A percentile compares a stretch with the other conserved stretches of the same genome.
These are phyloP conservation scores for Anthracocystis setariae DNA, from an alignment of 1,284 basidiomycete genomes.

Conservation along the genomic window DNA sequence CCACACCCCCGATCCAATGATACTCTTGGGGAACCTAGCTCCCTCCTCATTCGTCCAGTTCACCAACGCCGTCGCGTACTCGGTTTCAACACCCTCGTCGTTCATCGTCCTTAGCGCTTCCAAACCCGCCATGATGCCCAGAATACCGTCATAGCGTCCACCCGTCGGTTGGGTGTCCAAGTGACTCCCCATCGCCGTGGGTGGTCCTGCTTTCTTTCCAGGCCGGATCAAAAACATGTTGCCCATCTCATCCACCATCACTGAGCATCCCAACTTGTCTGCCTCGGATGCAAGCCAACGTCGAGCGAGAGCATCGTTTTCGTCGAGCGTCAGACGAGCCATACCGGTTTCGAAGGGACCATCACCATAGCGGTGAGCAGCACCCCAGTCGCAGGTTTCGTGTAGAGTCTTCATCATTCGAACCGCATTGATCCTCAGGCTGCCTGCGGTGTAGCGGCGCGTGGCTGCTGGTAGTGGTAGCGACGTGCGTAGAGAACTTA, in stretches of 20 bases:
- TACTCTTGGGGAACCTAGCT: constrained; percentile 41
- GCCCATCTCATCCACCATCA: constrained; percentile 60
- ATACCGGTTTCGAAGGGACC: constrained; percentile 32
- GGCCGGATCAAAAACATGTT: constrained; percentile 64
- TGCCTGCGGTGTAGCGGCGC: constrained; percentile 27
- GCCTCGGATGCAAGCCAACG: constrained; percentile 62
- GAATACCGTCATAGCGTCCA: constrained; percentile 42
- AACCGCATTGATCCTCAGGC: constrained; percentile 44
- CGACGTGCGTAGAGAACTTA: not conserved
- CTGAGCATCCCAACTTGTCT: constrained; percentile 58
- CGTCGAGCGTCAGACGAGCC: constrained; percentile 57
- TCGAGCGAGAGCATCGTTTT: constrained; percentile 61
- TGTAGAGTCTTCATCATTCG: constrained; percentile 64
- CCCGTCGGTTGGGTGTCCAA: constrained; percentile 45
- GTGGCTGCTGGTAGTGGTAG: not conserved
- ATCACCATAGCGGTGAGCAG: constrained; percentile 32
- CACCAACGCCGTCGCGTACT: constrained; percentile 33
- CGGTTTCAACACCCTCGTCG: constrained; percentile 20
- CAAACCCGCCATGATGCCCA: constrained; percentile 42
- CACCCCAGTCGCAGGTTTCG: constrained; percentile 61
- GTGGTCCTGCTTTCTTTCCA: constrained; percentile 26
- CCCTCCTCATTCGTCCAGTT: constrained; percentile 52
- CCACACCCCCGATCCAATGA: constrained; percentile 63
- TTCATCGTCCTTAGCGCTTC: constrained; percentile 38
- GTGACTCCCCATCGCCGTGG: constrained; percentile 43